Base-by-base conservation (phyloP, 257 asterid species). In the Solanum chilense region DNA sequence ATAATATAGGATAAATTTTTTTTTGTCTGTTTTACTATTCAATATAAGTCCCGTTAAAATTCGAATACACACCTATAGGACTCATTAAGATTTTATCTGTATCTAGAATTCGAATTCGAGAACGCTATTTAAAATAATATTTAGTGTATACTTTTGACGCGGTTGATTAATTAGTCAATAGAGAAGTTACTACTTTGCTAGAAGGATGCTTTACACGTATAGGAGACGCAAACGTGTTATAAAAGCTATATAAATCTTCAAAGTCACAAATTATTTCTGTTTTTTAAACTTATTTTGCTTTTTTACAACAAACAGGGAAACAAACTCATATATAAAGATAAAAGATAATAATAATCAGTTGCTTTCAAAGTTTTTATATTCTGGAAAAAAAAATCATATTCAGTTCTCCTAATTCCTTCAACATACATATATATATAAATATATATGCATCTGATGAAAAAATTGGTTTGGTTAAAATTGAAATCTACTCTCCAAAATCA, bases 151-250 rank as follows among this genome's bases (percentile, higher is more conserved):
- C 5, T 18, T 0, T n/a, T 2, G 18, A 64, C 16, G 33, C 33
- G 33, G 16, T n/a, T 64, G 33, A n/a, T 64, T 64, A 64, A 64
- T 64, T 64, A 64, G 71, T 64, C 33, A 64, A 64, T 64, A 0
- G 71, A 64, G 71, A 64, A n/a, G 71, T n/a, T n/a, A 25, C 31
- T 64, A 64, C 0, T 64, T n/a, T 12, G 33, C 18, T 64, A 64
- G 71, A 64, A 64, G 31, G 49, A 44, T 29, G 42, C 68, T 78
- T 81, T 44, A 88, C 91, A 86, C 91, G 90, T 87, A 86, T n/a
- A 88, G 90, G 91, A 80, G 76, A 93, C 87, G 91, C 83, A 82
- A 82, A 58, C 87, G 64, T 62, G 76, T 86, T 44, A 47, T 21
- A 25, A 88, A 56, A 66, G 85, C 39, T 85, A 83, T 42, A 87